Evolutionary conservation across 805 yeast species (phyloP).

Genomic region (Pichia scutulata): DNA sequence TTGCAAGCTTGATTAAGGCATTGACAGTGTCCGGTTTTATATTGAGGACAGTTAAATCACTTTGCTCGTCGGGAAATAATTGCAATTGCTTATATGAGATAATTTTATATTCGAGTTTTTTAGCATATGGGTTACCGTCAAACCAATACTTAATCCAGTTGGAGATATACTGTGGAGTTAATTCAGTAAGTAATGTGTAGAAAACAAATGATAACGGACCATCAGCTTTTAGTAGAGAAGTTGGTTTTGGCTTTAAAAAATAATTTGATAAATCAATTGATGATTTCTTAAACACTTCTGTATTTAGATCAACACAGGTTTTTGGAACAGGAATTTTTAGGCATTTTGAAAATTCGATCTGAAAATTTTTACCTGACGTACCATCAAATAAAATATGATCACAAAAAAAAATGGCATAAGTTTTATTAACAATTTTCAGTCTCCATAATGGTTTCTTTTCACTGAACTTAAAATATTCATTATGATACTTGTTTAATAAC

Average conservation of each 20-base stretch:
- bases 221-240: neutral
- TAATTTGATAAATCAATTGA: neutral
- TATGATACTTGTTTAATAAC: neutral
- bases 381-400: conserved; percentile 33
- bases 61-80: neutral
- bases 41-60: neutral
- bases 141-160: neutral
- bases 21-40: neutral
- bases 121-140: neutral
- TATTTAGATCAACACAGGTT: neutral
- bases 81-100: neutral
- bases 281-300: conserved; percentile 3
- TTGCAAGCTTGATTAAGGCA: neutral
- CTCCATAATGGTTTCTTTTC: conserved; percentile 18
- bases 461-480: neutral
- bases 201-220: conserved; percentile 1
- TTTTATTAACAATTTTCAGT: neutral
- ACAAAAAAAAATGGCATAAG: conserved; percentile 14
- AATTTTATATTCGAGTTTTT: neutral
- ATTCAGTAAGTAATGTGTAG: neutral
- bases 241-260: neutral
- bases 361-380: conserved; percentile 26
- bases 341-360: conserved; percentile 18
- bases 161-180: conserved; percentile 8
- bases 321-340: neutral